Base-by-base conservation (phyloP, 2,329 filamentous ascomycete species). In the Leptographium galeiforme region DNA sequence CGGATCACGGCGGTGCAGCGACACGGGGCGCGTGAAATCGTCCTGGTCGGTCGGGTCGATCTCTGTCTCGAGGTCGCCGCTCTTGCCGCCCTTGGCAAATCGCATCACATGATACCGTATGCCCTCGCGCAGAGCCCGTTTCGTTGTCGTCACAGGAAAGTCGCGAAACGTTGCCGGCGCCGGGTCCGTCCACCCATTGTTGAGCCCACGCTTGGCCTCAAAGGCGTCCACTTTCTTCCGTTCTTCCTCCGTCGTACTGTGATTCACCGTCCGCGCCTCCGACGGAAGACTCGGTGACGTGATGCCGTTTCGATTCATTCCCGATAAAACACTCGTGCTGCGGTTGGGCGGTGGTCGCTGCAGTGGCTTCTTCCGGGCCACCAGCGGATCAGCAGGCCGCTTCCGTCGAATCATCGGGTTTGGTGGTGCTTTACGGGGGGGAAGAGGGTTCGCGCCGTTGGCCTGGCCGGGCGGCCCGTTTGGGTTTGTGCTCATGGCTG, bases 31-130 rank as follows among this genome's bases (percentile, higher is more conserved):
- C 18, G 87, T 85, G 64, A 97, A 98, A 51, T 94, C 82, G 7
- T 82, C 74, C 59, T 91, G 83, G 60, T 84, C 71, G 32, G 73
- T 74, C 2, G 81, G 78, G 63, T 97, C 84, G 56, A 88, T 84
- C 57, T 73, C 72, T 19, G 65, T 66, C 11, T 68, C 62, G 48
- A 56, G 59, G 12, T 62, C 57, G 46, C 81, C 70, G n/a, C 64
- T 70, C 58, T 74, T 75, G 61, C 81, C 82, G 51, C 77, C 72
- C 57, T 85, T 76, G 54, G 70, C 65, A 60, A 98, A 82, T 60
- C 87, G 84, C 74, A 95, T 90, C 57, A 95, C 79, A 64, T 98
- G 93, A 63, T 89, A 83, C 49, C 91, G 85, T 55, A 95, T 71
- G 7, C 85, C 87, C 60, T 93, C 85, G 53, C 87, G 76, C 50